These are phyloP conservation scores for Barnettozyma populi DNA, from an alignment of 805 yeast species.

Conservation along the genomic window DNA sequence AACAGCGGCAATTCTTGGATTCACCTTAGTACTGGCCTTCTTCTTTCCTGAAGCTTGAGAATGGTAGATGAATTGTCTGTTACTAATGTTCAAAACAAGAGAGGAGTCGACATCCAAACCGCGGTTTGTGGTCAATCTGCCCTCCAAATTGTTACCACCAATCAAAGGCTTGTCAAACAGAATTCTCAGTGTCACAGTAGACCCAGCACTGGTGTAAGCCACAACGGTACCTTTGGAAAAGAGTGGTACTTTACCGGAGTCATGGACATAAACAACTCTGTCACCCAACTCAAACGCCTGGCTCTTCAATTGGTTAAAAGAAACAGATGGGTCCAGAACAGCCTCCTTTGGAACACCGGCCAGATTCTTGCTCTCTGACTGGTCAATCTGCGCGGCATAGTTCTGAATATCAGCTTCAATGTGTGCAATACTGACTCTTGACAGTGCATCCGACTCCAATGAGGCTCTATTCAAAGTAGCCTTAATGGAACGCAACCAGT, in stretches of 20 bases:
- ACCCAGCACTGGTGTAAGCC: slow-evolving; percentile 57
- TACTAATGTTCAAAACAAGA: slow-evolving; percentile 69
- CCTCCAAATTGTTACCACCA: slow-evolving; percentile 79
- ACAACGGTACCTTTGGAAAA: slow-evolving; percentile 89
- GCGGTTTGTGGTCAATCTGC: slow-evolving; percentile 69
- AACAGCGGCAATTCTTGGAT: not conserved
- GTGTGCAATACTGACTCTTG: slow-evolving; percentile 55
- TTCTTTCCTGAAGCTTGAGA: slow-evolving; percentile 50
- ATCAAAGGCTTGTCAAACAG: slow-evolving; percentile 79
- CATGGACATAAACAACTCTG: slow-evolving; percentile 78
- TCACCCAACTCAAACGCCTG: slow-evolving; percentile 87
- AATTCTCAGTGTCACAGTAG: slow-evolving; percentile 58
- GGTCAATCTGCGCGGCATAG: slow-evolving; percentile 39
- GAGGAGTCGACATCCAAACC: slow-evolving; percentile 83
- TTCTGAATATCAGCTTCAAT: slow-evolving; percentile 59
- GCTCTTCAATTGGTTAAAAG: slow-evolving; percentile 61
- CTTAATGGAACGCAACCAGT: slow-evolving; percentile 46
- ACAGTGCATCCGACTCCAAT: slow-evolving; percentile 72
- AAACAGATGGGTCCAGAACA: slow-evolving; percentile 66
- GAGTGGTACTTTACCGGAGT: slow-evolving; percentile 83
- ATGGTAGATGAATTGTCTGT: slow-evolving; percentile 71
- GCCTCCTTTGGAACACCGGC: slow-evolving; percentile 84
- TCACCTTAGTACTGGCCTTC: slow-evolving; percentile 14
- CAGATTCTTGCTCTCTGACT: slow-evolving; percentile 48
- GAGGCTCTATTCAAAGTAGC: slow-evolving; percentile 58